Conservation (phyloP, 2,329 filamentous ascomycete genomes). For the Exserohilum turcica region DNA sequence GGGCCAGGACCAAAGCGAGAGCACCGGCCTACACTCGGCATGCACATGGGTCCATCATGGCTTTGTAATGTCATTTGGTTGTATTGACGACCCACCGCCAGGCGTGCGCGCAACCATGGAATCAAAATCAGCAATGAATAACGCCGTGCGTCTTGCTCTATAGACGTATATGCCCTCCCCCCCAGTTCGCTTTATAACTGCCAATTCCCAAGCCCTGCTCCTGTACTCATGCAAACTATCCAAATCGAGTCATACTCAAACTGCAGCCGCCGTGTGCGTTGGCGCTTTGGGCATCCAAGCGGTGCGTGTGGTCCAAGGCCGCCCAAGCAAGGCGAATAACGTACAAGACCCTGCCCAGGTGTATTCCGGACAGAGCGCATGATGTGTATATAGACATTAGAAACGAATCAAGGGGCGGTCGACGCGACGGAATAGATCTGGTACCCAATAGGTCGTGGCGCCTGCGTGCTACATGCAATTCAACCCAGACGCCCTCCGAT, state of each 20-base stretch:
- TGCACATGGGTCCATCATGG: background rate
- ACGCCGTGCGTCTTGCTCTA: constrained; percentile 10
- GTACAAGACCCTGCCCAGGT: constrained; percentile 2
- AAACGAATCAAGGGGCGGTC: constrained; percentile 35
- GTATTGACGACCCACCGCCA: background rate
- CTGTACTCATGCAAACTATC: constrained; percentile 21
- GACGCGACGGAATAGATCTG: constrained; percentile 28
- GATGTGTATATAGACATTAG: constrained; percentile 40
- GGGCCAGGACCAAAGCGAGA: no score
- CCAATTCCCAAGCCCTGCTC: constrained; percentile 16
- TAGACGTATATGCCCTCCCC: constrained; percentile 6
- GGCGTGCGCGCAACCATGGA: background rate
- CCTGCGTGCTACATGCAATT: constrained; percentile 29
- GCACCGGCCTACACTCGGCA: background rate
- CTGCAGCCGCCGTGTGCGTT: constrained; percentile 12
- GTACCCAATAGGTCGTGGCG: constrained; percentile 24
- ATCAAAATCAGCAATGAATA: constrained; percentile 7
- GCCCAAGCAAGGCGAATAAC: constrained; percentile 13
- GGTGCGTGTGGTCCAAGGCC: constrained; percentile 16
- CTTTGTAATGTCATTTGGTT: background rate
- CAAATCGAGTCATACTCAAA: constrained; percentile 20
- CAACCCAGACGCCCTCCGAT: constrained; percentile 27
- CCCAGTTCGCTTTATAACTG: constrained; percentile 2
- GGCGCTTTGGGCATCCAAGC: constrained; percentile 33
- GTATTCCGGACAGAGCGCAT: background rate